Percentiles rank a stretch among this genome's conserved stretches.
These are phyloP conservation scores for Bryoglossum gracile DNA, from an alignment of 495 filamentous ascomycete genomes.

Conservation along the genomic window DNA sequence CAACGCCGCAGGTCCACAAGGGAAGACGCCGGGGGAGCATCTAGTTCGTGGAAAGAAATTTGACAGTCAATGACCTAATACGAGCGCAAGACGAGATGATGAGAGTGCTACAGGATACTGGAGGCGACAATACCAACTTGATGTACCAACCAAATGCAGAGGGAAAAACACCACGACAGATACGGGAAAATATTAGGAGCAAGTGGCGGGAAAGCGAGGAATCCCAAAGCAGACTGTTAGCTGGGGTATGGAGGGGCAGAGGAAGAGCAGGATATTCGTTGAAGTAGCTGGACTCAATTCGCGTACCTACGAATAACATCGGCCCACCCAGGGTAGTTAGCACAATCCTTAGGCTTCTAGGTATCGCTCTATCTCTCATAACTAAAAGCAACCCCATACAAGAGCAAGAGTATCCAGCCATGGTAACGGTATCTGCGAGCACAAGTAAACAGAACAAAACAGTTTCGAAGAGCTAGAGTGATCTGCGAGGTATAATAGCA, in stretches of 20 bases:
- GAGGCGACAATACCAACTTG: conserved; percentile 1
- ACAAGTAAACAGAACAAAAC: too few relatives aligned
- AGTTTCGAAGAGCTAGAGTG: too few relatives aligned
- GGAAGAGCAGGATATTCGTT: too few relatives aligned
- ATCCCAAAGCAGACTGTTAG: background rate
- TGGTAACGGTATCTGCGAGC: too few relatives aligned
- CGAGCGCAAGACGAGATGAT: conserved; percentile 1
- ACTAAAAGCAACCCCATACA: too few relatives aligned
- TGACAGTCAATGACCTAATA: conserved; percentile 1
- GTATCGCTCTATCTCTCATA: too few relatives aligned
- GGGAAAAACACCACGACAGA: conserved; percentile 6
- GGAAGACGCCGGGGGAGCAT: background rate
- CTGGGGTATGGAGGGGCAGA: background rate
- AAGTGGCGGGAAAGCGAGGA: background rate
- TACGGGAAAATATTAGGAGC: conserved; percentile 1
- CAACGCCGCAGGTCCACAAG: background rate
- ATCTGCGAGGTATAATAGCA: too few relatives aligned
- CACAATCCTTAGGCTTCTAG: too few relatives aligned
- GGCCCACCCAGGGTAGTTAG: too few relatives aligned
- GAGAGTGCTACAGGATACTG: conserved; percentile 1
- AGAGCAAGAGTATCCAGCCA: too few relatives aligned
- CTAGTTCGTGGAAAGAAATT: conserved; percentile 1
- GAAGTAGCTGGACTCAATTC: too few relatives aligned
- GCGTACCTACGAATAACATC: too few relatives aligned
- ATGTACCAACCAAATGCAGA: conserved; percentile 3